Evolutionary conservation across 305 asterid genomes (phyloP).

Genomic region (Fraxinus dipetala): DNA sequence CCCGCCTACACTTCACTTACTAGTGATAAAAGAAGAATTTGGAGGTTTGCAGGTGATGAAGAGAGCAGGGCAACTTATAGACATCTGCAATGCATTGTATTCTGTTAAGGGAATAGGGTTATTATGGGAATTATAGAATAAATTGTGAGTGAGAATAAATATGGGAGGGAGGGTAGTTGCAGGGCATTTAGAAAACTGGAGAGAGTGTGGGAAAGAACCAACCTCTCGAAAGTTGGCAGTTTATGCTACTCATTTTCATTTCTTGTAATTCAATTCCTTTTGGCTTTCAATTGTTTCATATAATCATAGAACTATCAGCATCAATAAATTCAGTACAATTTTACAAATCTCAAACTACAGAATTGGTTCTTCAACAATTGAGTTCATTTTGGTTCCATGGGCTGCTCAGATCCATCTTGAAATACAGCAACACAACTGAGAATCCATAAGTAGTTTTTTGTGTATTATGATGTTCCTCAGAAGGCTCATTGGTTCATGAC

Average conservation of each 20-base stretch:
- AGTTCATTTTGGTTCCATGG: not conserved
- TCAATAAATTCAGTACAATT: not conserved
- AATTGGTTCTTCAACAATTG: not conserved
- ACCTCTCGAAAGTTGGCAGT: not conserved
- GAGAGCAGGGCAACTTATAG: not conserved
- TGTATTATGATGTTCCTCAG: not conserved
- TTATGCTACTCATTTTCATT: not conserved
- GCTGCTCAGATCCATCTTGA: not conserved
- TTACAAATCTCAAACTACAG: not conserved
- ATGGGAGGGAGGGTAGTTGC: not conserved
- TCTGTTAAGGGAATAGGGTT: not conserved
- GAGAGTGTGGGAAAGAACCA: not conserved
- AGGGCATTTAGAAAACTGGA: not conserved
- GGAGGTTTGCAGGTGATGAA: not conserved
- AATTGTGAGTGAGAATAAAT: not conserved
- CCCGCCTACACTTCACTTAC: not conserved
- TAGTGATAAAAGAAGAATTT: not conserved
- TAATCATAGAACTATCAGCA: not conserved
- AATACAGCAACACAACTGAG: not conserved
- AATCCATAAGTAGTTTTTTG: not conserved
- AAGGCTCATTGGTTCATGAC: not conserved
- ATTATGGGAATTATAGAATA: not conserved
- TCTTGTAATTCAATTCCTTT: not conserved
- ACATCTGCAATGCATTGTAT: not conserved
- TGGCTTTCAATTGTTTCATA: not conserved